Percentiles rank a stretch among this genome's conserved stretches.
phyloP scores from a whole-genome alignment of 2,329 filamentous ascomycete genomes.

The Pseudogymnoascus sp. region DNA sequence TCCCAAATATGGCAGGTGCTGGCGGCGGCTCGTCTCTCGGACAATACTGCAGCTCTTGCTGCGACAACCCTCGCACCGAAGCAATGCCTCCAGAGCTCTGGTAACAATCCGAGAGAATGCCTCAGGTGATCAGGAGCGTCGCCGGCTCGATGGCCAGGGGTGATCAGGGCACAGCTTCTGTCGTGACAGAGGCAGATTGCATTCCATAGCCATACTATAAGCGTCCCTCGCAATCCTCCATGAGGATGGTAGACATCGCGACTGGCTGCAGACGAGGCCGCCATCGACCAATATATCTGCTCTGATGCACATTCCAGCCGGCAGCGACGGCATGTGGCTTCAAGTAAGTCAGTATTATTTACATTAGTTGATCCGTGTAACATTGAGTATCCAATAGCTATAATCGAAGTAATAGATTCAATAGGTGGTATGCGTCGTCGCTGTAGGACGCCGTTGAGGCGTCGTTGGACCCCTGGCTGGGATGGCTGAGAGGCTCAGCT shows the following conservation, averaged over 20 bases:
- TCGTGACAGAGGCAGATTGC: neutral
- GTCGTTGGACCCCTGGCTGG: neutral
- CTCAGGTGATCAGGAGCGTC: neutral
- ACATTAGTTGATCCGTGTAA: constrained; percentile 2
- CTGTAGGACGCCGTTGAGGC: neutral
- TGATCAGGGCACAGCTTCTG: neutral
- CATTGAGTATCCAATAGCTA: neutral
- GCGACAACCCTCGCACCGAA: neutral
- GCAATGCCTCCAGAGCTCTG: neutral
- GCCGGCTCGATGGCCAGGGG: neutral
- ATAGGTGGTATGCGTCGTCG: neutral
- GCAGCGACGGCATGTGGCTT: neutral
- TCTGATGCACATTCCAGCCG: neutral
- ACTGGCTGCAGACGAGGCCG: neutral
- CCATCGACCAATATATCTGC: neutral
- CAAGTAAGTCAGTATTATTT: neutral
- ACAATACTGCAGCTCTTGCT: constrained; percentile 4
- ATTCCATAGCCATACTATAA: neutral
- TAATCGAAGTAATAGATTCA: neutral
- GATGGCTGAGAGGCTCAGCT: neutral
- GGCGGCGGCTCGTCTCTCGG: neutral
- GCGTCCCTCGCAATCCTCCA: neutral
- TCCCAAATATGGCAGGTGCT: neutral
- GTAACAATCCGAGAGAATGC: neutral
- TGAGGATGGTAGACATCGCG: neutral